These are phyloP conservation scores for Cercospora berteroae DNA, from an alignment of 2,329 filamentous ascomycete genomes.

Conservation along the genomic window DNA sequence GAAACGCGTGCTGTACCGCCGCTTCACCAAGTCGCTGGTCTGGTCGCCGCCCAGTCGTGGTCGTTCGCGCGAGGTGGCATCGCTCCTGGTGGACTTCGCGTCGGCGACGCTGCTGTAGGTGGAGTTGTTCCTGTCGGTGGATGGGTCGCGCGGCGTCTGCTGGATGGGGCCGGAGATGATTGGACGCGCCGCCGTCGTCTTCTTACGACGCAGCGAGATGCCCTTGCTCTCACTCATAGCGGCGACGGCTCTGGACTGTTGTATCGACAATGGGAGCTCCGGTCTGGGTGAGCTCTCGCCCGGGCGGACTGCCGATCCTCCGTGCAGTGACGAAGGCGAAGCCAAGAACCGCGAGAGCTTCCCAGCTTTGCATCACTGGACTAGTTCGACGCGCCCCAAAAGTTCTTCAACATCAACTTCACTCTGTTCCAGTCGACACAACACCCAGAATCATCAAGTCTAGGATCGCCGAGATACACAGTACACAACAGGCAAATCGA, in stretches of 20 bases:
- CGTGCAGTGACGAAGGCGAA: conserved; percentile 1
- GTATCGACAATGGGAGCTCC: not conserved
- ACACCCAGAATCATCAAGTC: not conserved
- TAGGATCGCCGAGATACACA: not conserved
- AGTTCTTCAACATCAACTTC: conserved; percentile 4
- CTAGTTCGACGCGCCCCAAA: conserved; percentile 5
- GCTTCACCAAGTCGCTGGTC: conserved; percentile 83
- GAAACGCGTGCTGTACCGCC: conserved; percentile 90
- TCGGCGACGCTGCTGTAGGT: conserved; percentile 24
- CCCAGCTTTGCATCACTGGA: conserved; percentile 2
- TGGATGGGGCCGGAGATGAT: conserved; percentile 60
- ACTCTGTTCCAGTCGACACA: not conserved
- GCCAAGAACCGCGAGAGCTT: conserved; percentile 6
- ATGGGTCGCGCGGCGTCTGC: conserved; percentile 14
- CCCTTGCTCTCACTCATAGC: conserved; percentile 53
- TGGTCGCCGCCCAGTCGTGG: conserved; percentile 49
- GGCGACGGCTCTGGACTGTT: not conserved
- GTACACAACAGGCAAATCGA: not conserved
- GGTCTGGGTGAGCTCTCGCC: not conserved
- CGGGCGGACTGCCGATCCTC: not conserved
- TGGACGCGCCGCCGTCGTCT: conserved; percentile 53
- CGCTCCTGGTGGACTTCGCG: conserved; percentile 18
- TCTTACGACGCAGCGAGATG: conserved; percentile 61
- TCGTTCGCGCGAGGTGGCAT: conserved; percentile 40
- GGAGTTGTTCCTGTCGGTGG: conserved; percentile 27